Evolutionary conservation across 441 rosid genomes (phyloP).

Genomic region (Erysimum pusillum): DNA sequence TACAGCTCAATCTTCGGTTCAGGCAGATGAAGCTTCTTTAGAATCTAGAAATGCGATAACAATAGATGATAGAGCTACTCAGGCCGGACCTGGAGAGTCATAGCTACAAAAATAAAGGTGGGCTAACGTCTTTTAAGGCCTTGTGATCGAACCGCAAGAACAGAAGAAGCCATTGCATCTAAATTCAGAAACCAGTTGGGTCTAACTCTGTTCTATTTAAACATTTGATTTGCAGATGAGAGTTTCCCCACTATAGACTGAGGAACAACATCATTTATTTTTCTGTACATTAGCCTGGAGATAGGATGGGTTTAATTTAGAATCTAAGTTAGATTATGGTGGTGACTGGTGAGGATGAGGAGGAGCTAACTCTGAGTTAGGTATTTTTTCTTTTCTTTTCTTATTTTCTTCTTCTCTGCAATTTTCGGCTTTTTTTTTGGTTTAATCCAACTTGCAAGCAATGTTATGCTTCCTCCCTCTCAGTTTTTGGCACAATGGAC

Average conservation of each 20-base stretch:
- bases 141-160: constrained; percentile 23
- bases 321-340: constrained; percentile 33
- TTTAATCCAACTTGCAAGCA: constrained; percentile 25
- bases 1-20: constrained; percentile 49
- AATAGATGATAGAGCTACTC: constrained; percentile 49
- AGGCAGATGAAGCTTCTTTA: constrained; percentile 52
- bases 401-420: constrained; percentile 22
- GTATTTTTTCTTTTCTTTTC: background rate
- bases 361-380: constrained; percentile 36
- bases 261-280: constrained; percentile 26
- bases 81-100: constrained; percentile 37
- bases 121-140: constrained; percentile 7
- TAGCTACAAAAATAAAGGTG: constrained; percentile 40
- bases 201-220: constrained; percentile 31
- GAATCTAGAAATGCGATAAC: constrained; percentile 52
- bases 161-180: constrained; percentile 18
- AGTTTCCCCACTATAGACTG: constrained; percentile 15
- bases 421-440: background rate
- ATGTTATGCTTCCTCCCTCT: constrained; percentile 29
- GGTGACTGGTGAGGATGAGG: constrained; percentile 29
- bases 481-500: background rate
- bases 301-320: constrained; percentile 37
- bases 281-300: constrained; percentile 43
- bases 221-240: constrained; percentile 38
- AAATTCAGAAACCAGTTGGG: background rate